Conservation (phyloP, 2,329 filamentous ascomycete species). For the Apiospora hydei region DNA sequence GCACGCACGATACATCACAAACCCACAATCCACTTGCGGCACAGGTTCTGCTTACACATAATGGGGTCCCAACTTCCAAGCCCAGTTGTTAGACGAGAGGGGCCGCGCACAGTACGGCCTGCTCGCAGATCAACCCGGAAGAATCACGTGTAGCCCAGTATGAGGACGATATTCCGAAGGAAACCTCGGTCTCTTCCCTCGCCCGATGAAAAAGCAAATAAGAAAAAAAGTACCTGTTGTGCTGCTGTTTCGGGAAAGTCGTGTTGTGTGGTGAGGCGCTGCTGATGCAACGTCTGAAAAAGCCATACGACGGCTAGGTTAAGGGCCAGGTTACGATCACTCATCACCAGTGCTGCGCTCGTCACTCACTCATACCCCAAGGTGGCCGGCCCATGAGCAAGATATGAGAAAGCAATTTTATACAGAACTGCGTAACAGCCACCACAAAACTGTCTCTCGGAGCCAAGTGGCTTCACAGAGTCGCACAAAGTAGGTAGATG, state of each 20-base stretch:
- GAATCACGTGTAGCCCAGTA: neutral
- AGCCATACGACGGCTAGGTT: neutral
- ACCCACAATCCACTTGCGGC: conserved; percentile 10
- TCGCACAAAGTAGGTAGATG: neutral
- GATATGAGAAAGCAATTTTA: neutral
- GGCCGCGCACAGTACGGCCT: conserved; percentile 3
- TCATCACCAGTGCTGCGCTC: neutral
- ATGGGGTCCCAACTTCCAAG: neutral
- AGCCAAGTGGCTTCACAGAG: neutral
- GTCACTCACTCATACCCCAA: neutral
- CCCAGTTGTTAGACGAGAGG: neutral
- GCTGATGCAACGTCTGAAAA: conserved; percentile 1
- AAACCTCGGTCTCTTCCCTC: neutral
- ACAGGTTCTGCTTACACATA: neutral
- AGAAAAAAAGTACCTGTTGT: neutral
- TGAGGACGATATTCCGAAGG: neutral
- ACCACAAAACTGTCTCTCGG: neutral
- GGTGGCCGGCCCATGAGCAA: neutral
- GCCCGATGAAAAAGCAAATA: neutral
- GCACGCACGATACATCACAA: conserved; percentile 14
- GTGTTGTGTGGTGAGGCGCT: conserved; percentile 2
- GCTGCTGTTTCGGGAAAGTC: conserved; percentile 2
- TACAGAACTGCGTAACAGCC: conserved; percentile 18
- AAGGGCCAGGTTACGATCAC: neutral
- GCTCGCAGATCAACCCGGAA: conserved; percentile 4